A percentile compares a stretch with the other conserved stretches of the same genome.
Evolutionary conservation across 2,329 filamentous ascomycete species (phyloP).

Genomic region (Phoma sp.): DNA sequence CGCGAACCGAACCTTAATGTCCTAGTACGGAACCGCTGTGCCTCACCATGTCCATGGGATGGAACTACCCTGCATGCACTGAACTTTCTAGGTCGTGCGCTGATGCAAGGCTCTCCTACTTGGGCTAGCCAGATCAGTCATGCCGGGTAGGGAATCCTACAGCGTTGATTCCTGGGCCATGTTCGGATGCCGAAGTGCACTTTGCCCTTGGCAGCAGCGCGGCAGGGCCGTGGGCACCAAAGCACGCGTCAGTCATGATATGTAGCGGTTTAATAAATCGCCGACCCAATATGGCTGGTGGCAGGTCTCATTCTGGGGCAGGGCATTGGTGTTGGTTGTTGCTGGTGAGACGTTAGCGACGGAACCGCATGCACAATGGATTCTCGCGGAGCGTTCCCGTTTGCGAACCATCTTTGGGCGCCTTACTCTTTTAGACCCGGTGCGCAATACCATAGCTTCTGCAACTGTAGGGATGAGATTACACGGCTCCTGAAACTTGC

Average conservation of each 20-base stretch:
- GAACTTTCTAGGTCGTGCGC: background rate
- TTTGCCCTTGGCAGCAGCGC: background rate
- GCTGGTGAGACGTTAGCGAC: constrained; percentile 14
- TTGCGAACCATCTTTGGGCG: background rate
- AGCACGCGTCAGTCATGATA: background rate
- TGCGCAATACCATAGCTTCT: constrained; percentile 2
- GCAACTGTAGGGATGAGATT: background rate
- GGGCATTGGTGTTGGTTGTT: background rate
- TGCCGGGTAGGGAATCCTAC: background rate
- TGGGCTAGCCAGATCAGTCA: constrained; percentile 3
- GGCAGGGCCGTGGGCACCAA: background rate
- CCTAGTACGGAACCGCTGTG: constrained; percentile 7
- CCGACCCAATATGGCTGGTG: constrained; percentile 1
- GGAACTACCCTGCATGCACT: constrained; percentile 4
- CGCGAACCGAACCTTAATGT: constrained; percentile 9
- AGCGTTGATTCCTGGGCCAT: background rate
- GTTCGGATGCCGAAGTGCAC: constrained; percentile 7
- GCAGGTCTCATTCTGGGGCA: background rate
- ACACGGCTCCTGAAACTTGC: background rate
- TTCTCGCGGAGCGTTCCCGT: constrained; percentile 5
- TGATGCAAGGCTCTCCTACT: constrained; percentile 12
- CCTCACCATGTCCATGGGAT: constrained; percentile 11
- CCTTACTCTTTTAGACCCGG: background rate
- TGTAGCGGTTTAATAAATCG: constrained; percentile 3
- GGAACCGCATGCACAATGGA: constrained; percentile 4